Conservation (phyloP, 2,329 filamentous ascomycete species). For the Hymenoscyphus salicellus region DNA sequence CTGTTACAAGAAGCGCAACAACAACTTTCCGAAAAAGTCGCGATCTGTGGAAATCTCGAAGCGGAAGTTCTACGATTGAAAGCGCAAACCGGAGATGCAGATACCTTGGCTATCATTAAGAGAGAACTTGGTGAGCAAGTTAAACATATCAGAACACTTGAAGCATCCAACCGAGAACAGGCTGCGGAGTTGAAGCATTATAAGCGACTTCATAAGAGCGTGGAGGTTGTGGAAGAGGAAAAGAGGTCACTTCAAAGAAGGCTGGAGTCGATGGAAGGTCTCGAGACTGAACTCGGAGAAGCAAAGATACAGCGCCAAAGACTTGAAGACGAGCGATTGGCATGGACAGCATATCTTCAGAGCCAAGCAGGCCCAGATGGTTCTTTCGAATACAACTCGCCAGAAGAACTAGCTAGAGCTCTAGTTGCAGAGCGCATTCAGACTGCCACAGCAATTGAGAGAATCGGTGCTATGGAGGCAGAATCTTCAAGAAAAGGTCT, state of each 20-base stretch:
- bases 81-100: constrained; percentile 80
- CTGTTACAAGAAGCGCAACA: constrained; percentile 35
- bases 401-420: constrained; percentile 80
- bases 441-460: constrained; percentile 74
- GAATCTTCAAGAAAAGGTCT: constrained; percentile 76
- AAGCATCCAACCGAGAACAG: constrained; percentile 77
- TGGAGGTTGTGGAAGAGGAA: constrained; percentile 93
- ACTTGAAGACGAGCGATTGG: constrained; percentile 80
- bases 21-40: constrained; percentile 62
- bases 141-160: constrained; percentile 80
- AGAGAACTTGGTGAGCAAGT: constrained; percentile 89
- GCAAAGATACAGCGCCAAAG: constrained; percentile 78
- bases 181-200: constrained; percentile 75
- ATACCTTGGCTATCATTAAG: constrained; percentile 81
- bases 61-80: constrained; percentile 80
- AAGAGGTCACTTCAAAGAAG: constrained; percentile 79
- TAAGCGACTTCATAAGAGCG: constrained; percentile 77
- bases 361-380: constrained; percentile 59
- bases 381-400: constrained; percentile 76
- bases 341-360: constrained; percentile 84
- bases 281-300: constrained; percentile 76
- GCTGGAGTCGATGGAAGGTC: constrained; percentile 67
- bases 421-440: constrained; percentile 80
- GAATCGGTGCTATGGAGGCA: constrained; percentile 73
- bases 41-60: constrained; percentile 70